These are phyloP conservation scores for Olyra latifolia DNA, from an alignment of 176 grass and related monocot species.

Conservation along the genomic window DNA sequence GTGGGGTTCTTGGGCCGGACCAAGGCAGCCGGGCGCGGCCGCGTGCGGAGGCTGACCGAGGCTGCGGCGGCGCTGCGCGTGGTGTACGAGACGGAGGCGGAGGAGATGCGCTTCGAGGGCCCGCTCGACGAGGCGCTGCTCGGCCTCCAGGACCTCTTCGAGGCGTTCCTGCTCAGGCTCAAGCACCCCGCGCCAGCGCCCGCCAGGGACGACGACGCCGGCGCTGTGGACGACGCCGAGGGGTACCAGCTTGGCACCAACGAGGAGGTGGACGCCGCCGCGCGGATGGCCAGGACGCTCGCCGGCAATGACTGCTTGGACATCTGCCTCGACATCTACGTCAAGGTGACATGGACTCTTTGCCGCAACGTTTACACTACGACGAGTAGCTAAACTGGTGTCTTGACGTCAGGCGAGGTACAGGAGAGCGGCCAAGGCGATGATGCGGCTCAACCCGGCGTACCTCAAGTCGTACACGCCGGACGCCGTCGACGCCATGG, in stretches of 20 bases:
- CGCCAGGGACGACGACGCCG: neutral
- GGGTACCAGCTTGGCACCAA: conserved; percentile 40
- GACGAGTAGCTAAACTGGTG: neutral
- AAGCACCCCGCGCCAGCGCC: conserved; percentile 39
- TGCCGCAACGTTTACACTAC: neutral
- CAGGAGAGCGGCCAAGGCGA: conserved; percentile 63
- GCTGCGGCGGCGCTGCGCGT: conserved; percentile 44
- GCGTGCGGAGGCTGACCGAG: conserved; percentile 49
- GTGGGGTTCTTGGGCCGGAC: conserved; percentile 65
- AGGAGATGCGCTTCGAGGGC: conserved; percentile 68
- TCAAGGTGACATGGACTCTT: conserved; percentile 29
- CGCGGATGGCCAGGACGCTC: conserved; percentile 55
- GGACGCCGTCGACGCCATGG: conserved; percentile 60
- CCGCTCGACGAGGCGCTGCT: conserved; percentile 61
- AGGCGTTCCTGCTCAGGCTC: conserved; percentile 47
- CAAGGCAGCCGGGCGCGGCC: conserved; percentile 45
- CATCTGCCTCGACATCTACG: conserved; percentile 73
- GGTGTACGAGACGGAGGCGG: conserved; percentile 57
- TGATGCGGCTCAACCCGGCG: conserved; percentile 65
- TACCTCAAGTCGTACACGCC: conserved; percentile 66
- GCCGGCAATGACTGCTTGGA: conserved; percentile 68
- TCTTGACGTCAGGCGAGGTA: conserved; percentile 54
- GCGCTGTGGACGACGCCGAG: neutral
- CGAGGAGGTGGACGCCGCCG: conserved; percentile 42
- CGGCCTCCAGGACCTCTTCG: conserved; percentile 56